Conservation (phyloP, 78 protist species). For the Dictyostelium intermedium region DNA sequence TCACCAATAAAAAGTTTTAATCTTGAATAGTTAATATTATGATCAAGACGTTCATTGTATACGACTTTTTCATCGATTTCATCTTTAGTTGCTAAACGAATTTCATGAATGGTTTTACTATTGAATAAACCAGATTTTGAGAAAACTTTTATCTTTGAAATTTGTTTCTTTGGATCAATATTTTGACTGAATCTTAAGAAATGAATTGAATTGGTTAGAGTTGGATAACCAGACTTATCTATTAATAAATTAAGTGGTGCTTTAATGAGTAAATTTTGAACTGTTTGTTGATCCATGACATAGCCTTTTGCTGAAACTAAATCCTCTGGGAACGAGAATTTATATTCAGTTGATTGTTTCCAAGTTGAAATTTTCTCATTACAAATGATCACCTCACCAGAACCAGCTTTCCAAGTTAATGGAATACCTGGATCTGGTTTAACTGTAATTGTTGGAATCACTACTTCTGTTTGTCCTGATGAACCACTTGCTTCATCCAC, state of each 20-base stretch:
- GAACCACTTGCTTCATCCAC: not conserved
- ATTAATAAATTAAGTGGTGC: not conserved
- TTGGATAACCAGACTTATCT: not conserved
- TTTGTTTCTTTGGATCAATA: constrained; percentile 14
- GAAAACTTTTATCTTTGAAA: not conserved
- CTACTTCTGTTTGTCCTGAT: not conserved
- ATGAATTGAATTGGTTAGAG: not conserved
- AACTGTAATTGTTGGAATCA: not conserved
- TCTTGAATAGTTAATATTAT: not conserved
- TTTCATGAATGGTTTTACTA: not conserved
- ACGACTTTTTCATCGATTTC: constrained; percentile 13
- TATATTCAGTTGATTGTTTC: constrained; percentile 13
- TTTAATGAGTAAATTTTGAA: not conserved
- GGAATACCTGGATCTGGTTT: constrained; percentile 52
- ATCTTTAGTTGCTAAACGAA: constrained; percentile 58
- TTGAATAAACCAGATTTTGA: constrained; percentile 16
- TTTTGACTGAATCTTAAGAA: constrained; percentile 13
- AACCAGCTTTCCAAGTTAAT: not conserved
- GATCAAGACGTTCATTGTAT: not conserved
- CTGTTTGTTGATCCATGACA: not conserved
- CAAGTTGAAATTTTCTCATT: not conserved
- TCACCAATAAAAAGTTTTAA: not conserved
- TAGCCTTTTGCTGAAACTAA: constrained; percentile 7
- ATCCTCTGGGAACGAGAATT: constrained; percentile 37
- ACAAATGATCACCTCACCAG: not conserved